phyloP scores from a whole-genome alignment of 2,329 filamentous ascomycete species.

The Penicillium glabrum region DNA sequence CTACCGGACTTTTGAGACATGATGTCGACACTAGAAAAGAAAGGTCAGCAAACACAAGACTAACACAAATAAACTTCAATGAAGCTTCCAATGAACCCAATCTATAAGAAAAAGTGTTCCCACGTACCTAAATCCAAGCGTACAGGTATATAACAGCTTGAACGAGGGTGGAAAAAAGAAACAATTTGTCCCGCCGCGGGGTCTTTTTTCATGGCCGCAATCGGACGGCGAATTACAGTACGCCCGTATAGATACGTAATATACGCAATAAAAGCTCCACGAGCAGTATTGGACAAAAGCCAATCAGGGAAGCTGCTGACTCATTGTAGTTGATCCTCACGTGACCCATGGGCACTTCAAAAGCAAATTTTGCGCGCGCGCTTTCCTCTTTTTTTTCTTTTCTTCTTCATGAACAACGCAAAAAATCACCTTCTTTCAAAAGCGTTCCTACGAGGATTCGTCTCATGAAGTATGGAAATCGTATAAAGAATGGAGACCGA shows the following conservation, averaged over 20 bases:
- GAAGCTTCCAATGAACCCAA: not conserved
- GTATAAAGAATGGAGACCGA: conserved; percentile 57
- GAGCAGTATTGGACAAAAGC: not conserved
- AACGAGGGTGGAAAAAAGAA: conserved; percentile 19
- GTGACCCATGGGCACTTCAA: conserved; percentile 12
- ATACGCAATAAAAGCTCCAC: not conserved
- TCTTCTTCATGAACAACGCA: conserved; percentile 58
- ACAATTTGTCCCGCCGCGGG: conserved; percentile 26
- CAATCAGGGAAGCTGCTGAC: not conserved
- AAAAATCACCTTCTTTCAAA: conserved; percentile 54
- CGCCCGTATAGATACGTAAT: conserved; percentile 8
- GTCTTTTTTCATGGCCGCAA: conserved; percentile 21
- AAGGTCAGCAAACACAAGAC: not conserved
- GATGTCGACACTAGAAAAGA: conserved; percentile 15
- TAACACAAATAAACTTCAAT: not conserved
- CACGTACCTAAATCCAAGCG: conserved; percentile 21
- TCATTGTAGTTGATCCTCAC: conserved; percentile 8
- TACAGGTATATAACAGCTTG: conserved; percentile 14
- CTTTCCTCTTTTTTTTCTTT: conserved; percentile 33
- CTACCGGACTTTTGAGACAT: conserved; percentile 46
- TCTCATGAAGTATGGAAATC: conserved; percentile 60
- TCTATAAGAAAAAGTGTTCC: not conserved
- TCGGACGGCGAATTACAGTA: conserved; percentile 13
- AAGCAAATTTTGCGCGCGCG: conserved; percentile 15
- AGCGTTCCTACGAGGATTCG: conserved; percentile 57